These are phyloP conservation scores for Boletus rubroflammeus DNA, from an alignment of 768 basidiomycete species.

Conservation along the genomic window DNA sequence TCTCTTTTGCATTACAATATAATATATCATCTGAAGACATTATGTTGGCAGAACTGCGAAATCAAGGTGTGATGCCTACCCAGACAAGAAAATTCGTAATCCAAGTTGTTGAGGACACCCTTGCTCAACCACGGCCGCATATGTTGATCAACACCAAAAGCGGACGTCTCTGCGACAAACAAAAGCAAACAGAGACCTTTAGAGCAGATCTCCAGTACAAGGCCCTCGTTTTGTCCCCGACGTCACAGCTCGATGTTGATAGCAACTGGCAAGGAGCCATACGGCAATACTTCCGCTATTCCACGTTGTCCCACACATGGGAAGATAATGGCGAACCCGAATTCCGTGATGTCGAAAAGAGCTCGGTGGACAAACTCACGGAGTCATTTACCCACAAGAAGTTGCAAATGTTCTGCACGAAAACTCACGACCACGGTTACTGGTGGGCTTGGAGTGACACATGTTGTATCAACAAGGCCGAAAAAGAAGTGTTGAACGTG, in stretches of 20 bases:
- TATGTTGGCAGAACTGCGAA: slow-evolving; percentile 4
- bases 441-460: slow-evolving; percentile 27
- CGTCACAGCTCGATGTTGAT: background rate
- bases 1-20: background rate
- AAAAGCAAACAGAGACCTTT: slow-evolving; percentile 7
- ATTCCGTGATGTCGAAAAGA: background rate
- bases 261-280: background rate
- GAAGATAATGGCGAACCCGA: slow-evolving; percentile 10
- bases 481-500: slow-evolving; percentile 7
- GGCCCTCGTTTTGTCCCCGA: slow-evolving; percentile 8
- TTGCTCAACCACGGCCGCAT: slow-evolving; percentile 6
- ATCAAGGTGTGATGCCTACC: background rate
- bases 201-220: slow-evolving; percentile 12
- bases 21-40: background rate
- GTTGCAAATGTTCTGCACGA: slow-evolving; percentile 13
- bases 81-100: slow-evolving; percentile 1
- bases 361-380: slow-evolving; percentile 2
- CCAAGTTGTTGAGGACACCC: background rate
- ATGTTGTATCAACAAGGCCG: slow-evolving; percentile 25
- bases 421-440: slow-evolving; percentile 5
- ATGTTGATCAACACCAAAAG: slow-evolving; percentile 15
- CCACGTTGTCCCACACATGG: slow-evolving; percentile 22
- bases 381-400: background rate
- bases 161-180: slow-evolving; percentile 11
- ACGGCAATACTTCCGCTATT: slow-evolving; percentile 13